Evolutionary conservation across 176 grass and related monocot genomes (phyloP).

Genomic region (Urochloa ruziziensis): DNA sequence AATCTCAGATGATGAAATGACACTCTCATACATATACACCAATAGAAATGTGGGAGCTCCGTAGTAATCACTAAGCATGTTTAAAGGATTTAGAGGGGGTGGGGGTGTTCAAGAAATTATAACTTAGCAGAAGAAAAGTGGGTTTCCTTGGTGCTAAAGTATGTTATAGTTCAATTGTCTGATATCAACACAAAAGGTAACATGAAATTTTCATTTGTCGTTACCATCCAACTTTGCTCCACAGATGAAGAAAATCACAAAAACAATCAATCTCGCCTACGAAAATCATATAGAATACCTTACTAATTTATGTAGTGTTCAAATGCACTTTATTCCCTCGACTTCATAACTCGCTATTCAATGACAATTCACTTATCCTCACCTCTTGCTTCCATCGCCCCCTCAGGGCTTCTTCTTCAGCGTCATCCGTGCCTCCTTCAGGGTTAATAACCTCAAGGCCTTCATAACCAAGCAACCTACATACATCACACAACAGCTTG

Average conservation of each 20-base stretch:
- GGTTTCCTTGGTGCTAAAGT: background rate
- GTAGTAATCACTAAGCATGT: background rate
- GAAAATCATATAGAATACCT: background rate
- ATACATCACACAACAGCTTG: slow-evolving; percentile 10
- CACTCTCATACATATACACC: background rate
- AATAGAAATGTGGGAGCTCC: background rate
- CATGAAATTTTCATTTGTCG: background rate
- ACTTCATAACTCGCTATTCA: background rate
- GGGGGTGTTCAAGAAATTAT: background rate
- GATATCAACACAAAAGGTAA: background rate
- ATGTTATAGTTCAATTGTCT: background rate
- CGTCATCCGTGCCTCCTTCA: slow-evolving; percentile 89
- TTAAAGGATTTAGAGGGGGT: background rate
- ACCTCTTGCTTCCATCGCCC: slow-evolving; percentile 98
- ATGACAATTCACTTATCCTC: background rate
- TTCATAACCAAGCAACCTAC: slow-evolving; percentile 86
- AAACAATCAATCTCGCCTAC: slow-evolving; percentile 4
- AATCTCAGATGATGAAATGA: background rate
- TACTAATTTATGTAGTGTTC: background rate
- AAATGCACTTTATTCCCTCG: background rate
- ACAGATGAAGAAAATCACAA: background rate
- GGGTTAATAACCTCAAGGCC: slow-evolving; percentile 97
- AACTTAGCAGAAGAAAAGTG: background rate
- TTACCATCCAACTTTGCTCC: background rate
- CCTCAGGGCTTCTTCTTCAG: slow-evolving; percentile 75